Evolutionary conservation across 2,329 filamentous ascomycete species (phyloP), one percentile per base, ranked within the genome.

Genomic region (Myriosclerotinia scirpicola): DNA sequence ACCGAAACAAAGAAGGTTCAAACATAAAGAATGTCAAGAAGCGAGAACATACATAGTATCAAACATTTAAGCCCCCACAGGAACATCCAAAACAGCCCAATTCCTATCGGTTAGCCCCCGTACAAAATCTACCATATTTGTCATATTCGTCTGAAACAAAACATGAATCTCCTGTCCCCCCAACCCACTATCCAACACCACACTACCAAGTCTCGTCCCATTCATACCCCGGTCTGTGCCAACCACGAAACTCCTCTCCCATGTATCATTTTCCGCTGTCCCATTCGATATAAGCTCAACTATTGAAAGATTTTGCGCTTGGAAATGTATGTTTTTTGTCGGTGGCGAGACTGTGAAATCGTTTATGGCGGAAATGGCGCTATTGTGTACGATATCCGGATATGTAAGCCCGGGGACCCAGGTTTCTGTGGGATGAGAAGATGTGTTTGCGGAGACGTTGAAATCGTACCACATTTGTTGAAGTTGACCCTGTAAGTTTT

Each of bases 381-480:
- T 61, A 9, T 53, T 61, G 20, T 61, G 34, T 3, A 61, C 2
- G 6, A 42, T 38, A 61, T 52, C 46, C 2, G 20, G 22, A 40
- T 61, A 11, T 40, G 46, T 61, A 20, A 42, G 59, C 3, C 46
- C 59, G 4, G 17, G 30, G 5, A 52, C 46, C 59, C 59, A 53
- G 15, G 56, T 59, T 36, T 59, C 22, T n/a, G 56, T 59, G 6
- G 56, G 56, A 20, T 59, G 56, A 9, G 56, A 46, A 20, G 56
- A 15, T 17, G 42, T 59, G 5, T 15, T 34, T 17, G 56, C 56
- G 20, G 56, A 59, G 42, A 17, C 30, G 15, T 59, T 48, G 7
- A 59, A 48, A n/a, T 59, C 56, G 12, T 59, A 59, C 56, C 56
- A 59, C 56, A 59, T 59, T 20, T 48, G 42, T n/a, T 48, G 56